Evolutionary conservation across 345 rosid species (phyloP).

Genomic region (Diplotaxis tenuifolia): DNA sequence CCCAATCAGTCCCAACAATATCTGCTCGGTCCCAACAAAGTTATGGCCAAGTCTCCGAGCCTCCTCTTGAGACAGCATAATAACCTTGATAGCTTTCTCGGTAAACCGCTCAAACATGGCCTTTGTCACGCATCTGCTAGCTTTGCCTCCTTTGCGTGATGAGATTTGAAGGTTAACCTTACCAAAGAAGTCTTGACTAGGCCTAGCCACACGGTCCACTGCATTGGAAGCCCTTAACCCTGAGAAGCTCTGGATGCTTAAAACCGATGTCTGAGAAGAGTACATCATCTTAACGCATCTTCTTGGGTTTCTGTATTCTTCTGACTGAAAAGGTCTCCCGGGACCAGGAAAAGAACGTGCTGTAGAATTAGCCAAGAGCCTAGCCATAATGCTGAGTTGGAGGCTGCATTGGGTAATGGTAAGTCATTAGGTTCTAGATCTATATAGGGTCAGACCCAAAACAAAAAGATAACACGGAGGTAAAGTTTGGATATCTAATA

Average conservation of each 20-base stretch:
- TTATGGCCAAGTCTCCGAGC: slow-evolving; percentile 95
- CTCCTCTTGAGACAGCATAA: slow-evolving; percentile 96
- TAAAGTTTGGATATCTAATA: not conserved
- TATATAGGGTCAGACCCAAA: not conserved
- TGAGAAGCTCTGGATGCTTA: slow-evolving; percentile 50
- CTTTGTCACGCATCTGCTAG: slow-evolving; percentile 48
- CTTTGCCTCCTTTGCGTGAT: slow-evolving; percentile 46
- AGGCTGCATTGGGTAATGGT: slow-evolving; percentile 44
- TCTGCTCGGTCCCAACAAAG: slow-evolving; percentile 96
- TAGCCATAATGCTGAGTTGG: slow-evolving; percentile 51
- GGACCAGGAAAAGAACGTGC: slow-evolving; percentile 43
- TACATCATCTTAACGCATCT: slow-evolving; percentile 48
- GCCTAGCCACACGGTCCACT: slow-evolving; percentile 41
- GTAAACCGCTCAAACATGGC: slow-evolving; percentile 98
- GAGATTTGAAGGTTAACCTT: slow-evolving; percentile 43
- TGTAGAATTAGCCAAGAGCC: slow-evolving; percentile 58
- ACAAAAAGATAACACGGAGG: not conserved
- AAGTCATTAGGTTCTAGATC: slow-evolving; percentile 8
- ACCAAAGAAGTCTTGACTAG: slow-evolving; percentile 47
- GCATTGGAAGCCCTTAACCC: slow-evolving; percentile 60
- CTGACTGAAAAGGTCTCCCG: slow-evolving; percentile 42
- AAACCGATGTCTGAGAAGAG: slow-evolving; percentile 35
- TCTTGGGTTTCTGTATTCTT: slow-evolving; percentile 49
- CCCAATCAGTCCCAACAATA: slow-evolving; percentile 82
- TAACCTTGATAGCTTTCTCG: slow-evolving; percentile 92